Evolutionary conservation across 495 filamentous ascomycete genomes (phyloP), one percentile per base, ranked within the genome.

Genomic region (Bathelium albidoporum): DNA sequence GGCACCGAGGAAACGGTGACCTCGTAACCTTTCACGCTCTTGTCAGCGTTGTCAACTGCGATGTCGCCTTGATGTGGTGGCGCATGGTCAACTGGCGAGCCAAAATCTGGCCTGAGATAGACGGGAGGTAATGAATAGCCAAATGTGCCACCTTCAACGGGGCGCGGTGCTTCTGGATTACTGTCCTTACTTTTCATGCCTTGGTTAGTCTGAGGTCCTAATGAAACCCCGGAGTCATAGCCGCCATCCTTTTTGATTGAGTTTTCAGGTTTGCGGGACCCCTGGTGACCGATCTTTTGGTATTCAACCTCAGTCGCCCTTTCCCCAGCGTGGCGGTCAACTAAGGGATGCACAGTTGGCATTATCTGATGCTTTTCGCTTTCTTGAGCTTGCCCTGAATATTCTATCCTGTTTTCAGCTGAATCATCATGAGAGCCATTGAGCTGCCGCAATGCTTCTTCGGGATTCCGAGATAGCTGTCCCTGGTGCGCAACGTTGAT

Each of bases 371-470:
- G 28, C 10, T 24, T 36, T 60, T 28, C n/a, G 28, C 10, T 22
- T 43, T 32, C 16, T 4, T 18, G 18, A 7, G 7, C 24, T 36
- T 39, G 14, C 20, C 16, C 22, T 26, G 31, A 36, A 43, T 60
- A 11, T 2, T 2, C 9, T 10, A 12, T 60, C 24, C n/a, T 34
- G 26, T 26, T 4, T 60, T 10, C 31, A 36, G 20, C 0, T 36
- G 12, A 26, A 32, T 2, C 4, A 36, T 60, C 31, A 26, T 16
- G 32, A 2, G 28, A 60, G 18, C 58, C 58, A 36, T 36, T 68
- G 2, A 68, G 61, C 26, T 44, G 39, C 0, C 61, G 59, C 20
- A 68, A 43, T 16, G 68, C 65, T 9, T 63, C 65, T 16, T 61
- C 64, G 2, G 68, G 68, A 5, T 59, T 70, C 22, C 66, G 49